Base-by-base conservation (phyloP, 1,139 yeast genomes). In the Yamadazyma membranifaciens region DNA sequence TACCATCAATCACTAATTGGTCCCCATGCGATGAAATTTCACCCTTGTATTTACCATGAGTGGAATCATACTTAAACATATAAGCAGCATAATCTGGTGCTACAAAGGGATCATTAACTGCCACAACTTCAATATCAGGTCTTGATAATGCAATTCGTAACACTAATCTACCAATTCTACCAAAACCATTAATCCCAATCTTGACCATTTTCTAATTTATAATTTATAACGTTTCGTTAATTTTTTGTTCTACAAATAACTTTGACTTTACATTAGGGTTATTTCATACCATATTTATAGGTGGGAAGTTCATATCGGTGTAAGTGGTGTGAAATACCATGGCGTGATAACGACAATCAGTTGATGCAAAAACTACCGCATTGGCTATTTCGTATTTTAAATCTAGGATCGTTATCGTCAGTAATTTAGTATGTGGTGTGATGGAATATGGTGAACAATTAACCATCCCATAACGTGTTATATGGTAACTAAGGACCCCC, bases 31-130 rank as follows among this genome's bases (percentile, higher is more conserved):
- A 59, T 54, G 68, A 49, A 51, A 82, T 86, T 51, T 70, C 76
- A 54, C 87, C 87, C 51, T 63, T 53, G 78, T 60, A 82, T 61
- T 69, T 73, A 56, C 88, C 87, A 75, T 82, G 88, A 59, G 87
- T 81, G 48, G 88, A 80, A 70, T 82, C 88, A 70, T 81, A 82
- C 73, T 82, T 80, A 80, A 82, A 81, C 85, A 82, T 79, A 78
- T 82, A 82, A 43, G 87, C 80, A 56, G 87, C 87, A 69, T 82
- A 82, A 58, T 81, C 87, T 45, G 83, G 73, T 48, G 75, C 77
- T 59, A 82, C 80, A 74, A 81, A 82, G 46, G 88, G 88, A 65
- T 82, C 87, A 63, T 82, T 82, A 74, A 82, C 71, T 51, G 87
- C 87, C 44, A 81, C 83, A 50, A 82, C 81, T 61, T 78, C 73